Base-by-base conservation (phyloP, 2,329 filamentous ascomycete genomes). In the Talaromyces rugulosus region DNA sequence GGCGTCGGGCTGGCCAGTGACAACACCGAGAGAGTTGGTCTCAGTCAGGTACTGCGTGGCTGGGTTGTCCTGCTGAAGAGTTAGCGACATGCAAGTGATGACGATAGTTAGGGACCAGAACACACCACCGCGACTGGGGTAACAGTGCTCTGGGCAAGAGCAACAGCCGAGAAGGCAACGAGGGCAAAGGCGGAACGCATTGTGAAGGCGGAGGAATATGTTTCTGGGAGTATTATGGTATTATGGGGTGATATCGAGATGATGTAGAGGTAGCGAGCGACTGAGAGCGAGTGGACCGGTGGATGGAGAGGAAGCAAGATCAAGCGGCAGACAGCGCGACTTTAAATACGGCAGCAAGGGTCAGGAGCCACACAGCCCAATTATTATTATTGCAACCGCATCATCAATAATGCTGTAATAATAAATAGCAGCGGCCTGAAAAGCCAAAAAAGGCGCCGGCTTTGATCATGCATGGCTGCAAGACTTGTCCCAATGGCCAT, bases 1-100 rank as follows among this genome's bases (percentile, higher is more conserved):
- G 14, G 68, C 68, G 2, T 65, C 58, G 18, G 81, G 80, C 72
- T 78, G 74, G 64, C 80, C 80, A 51, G 81, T 83, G 55, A 83
- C 75, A 44, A 82, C 80, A 56, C 81, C 81, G 27, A 73, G 65
- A 23, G 79, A 79, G 73, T 83, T 79, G 64, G 81, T 83, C 73
- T 77, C 61, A 28, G 78, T 78, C 30, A 80, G 74, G 72, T 75
- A 82, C 60, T 72, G 68, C 47, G 78, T 81, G 63, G 73, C 72
- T 14, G 74, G 74, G 73, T 82, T 81, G 18, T 68, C 69, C 75
- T 81, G 56, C 58, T 59, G 50, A 54, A 66, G 63, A 59, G 57
- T 56, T 58, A 56, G 44, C 30, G 11, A 36, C 31, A 14, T 12
- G 47, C 40, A 5, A 30, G n/a, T 60, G 47, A 34, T 58, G 16